Conservation (phyloP, 495 filamentous ascomycete species). For the Aspergillus indologenus region DNA sequence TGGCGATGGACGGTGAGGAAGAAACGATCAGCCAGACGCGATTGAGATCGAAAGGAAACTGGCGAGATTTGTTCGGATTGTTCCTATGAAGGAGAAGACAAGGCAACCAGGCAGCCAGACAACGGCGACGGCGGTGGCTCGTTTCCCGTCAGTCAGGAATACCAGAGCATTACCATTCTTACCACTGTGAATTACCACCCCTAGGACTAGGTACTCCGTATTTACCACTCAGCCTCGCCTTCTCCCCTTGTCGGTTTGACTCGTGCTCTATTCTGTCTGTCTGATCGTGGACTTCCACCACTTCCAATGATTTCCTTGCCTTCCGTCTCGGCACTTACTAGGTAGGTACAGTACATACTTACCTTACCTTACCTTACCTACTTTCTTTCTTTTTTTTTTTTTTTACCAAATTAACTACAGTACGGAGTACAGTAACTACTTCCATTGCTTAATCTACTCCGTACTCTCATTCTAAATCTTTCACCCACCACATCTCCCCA, state of each 20-base stretch:
- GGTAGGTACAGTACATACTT: too few species aligned
- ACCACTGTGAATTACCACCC: too few species aligned
- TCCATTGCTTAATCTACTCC: too few species aligned
- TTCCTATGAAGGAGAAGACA: neutral
- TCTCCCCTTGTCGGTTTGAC: neutral
- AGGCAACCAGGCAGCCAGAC: neutral
- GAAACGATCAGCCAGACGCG: neutral
- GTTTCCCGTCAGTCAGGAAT: neutral
- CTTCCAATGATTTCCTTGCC: neutral
- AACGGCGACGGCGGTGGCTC: neutral
- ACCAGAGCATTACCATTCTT: constrained; percentile 6
- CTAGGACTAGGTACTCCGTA: too few species aligned
- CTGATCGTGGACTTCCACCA: too few species aligned
- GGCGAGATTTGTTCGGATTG: neutral
- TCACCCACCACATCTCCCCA: too few species aligned
- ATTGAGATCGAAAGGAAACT: neutral
- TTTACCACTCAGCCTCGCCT: too few species aligned
- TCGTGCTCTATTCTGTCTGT: neutral
- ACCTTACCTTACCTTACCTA: neutral
- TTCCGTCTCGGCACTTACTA: neutral
- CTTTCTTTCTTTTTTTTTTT: too few species aligned
- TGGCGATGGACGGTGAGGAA: neutral
- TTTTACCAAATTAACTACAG: too few species aligned
- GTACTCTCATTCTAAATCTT: neutral
- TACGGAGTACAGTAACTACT: too few species aligned